These are phyloP conservation scores for Agastache rugosa DNA, from an alignment of 257 asterid genomes.

Conservation along the genomic window DNA sequence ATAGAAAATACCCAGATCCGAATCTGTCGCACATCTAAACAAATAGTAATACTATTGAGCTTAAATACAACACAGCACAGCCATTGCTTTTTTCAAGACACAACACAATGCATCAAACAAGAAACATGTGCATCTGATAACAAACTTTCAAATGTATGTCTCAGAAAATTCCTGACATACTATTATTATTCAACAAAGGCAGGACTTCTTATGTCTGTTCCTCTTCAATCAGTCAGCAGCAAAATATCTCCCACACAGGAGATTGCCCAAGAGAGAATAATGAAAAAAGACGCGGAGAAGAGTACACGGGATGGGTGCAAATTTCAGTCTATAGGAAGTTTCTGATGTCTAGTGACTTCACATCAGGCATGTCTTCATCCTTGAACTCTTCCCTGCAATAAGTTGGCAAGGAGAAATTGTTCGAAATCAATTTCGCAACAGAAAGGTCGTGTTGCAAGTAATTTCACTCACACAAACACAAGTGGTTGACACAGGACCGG, in stretches of 20 bases:
- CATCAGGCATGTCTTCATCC: slow-evolving; percentile 79
- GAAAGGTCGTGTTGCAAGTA: neutral
- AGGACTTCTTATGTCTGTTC: slow-evolving; percentile 29
- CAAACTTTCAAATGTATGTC: slow-evolving; percentile 36
- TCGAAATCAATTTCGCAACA: slow-evolving; percentile 9
- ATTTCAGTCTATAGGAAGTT: slow-evolving; percentile 60
- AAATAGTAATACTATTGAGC: neutral
- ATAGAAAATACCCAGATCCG: neutral
- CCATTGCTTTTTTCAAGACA: slow-evolving; percentile 24
- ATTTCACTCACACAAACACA: neutral
- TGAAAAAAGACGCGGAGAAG: slow-evolving; percentile 31
- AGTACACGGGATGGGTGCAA: slow-evolving; percentile 12
- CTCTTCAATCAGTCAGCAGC: slow-evolving; percentile 44
- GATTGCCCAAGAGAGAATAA: slow-evolving; percentile 36
- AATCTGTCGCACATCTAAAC: neutral
- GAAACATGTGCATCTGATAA: slow-evolving; percentile 31
- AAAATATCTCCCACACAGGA: slow-evolving; percentile 41
- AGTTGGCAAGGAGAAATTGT: neutral
- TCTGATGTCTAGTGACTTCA: slow-evolving; percentile 85
- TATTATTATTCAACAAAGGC: slow-evolving; percentile 42
- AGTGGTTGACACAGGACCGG: neutral
- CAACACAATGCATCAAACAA: slow-evolving; percentile 31
- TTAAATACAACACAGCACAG: slow-evolving; percentile 23
- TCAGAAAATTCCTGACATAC: slow-evolving; percentile 36
- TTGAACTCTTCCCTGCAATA: slow-evolving; percentile 83